phyloP scores from a whole-genome alignment of 768 basidiomycete species.

The Hysterangium stoloniferum region DNA sequence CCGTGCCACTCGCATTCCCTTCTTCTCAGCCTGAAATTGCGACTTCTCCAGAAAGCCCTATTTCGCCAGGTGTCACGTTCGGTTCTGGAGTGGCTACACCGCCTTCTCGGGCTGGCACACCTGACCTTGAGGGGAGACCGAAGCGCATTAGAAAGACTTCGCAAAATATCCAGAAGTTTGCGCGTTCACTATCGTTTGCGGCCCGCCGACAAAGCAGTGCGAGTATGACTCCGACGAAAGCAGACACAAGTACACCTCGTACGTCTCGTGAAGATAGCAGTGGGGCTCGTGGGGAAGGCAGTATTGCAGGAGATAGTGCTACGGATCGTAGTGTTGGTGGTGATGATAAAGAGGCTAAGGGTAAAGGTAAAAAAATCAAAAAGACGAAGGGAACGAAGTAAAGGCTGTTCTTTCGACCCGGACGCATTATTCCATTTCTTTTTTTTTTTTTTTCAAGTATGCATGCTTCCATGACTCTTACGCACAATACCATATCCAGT shows the following conservation, averaged over 20 bases:
- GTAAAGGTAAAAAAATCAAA: slow-evolving; percentile 50
- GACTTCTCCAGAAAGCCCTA: slow-evolving; percentile 24
- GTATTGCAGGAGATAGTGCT: slow-evolving; percentile 13
- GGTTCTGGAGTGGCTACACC: slow-evolving; percentile 42
- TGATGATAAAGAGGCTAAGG: slow-evolving; percentile 34
- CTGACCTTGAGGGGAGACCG: slow-evolving; percentile 64
- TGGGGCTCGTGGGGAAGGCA: slow-evolving; percentile 28
- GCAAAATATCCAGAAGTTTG: slow-evolving; percentile 80
- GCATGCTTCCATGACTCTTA: slow-evolving; percentile 19
- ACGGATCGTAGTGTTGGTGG: slow-evolving; percentile 7
- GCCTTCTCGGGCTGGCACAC: slow-evolving; percentile 58
- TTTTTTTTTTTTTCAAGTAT: slow-evolving; percentile 22
- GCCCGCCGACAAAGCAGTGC: slow-evolving; percentile 49
- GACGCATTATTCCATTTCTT: slow-evolving; percentile 16
- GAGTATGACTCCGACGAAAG: slow-evolving; percentile 21
- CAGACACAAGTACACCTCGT: slow-evolving; percentile 30
- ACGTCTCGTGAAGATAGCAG: slow-evolving; percentile 9
- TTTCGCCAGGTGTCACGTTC: slow-evolving; percentile 67
- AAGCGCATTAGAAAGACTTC: slow-evolving; percentile 77
- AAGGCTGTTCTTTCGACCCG: slow-evolving; percentile 10
- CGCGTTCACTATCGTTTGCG: slow-evolving; percentile 61
- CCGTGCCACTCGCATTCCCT: slow-evolving; percentile 28
- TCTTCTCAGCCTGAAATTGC: slow-evolving; percentile 25
- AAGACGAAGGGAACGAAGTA: slow-evolving; percentile 45
- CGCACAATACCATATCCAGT: slow-evolving; percentile 11